Base-by-base conservation (phyloP, 2,329 filamentous ascomycete species). In the Cercospora zeae-maydis region DNA sequence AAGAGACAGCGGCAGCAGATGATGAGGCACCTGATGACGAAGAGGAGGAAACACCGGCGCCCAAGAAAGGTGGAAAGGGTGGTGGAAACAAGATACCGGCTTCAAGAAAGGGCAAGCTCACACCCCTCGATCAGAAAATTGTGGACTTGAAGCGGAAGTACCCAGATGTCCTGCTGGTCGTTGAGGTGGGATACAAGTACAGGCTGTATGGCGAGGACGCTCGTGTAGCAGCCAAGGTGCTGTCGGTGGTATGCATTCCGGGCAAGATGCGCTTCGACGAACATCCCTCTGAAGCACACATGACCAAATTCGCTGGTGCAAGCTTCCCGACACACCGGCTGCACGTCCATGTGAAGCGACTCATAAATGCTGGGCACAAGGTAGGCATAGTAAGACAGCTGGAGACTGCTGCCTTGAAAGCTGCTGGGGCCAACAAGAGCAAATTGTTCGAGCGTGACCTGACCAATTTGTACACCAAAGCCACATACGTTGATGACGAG, bases 141-240 rank as follows among this genome's bases (percentile, higher is more conserved):
- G 83, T 99, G 5, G 93, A 96, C 16, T 96, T 99, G 76, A 99
- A 99, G 79, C 84, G 87, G 64, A 91, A 93, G 70, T 88, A 98
- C 74, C 84, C 92, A 79, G 95, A 98, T 74, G 95, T 93, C 0
- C 72, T 99, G 19, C 82, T 99, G 59, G 90, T 98, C 11, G 88
- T 98, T 58, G 93, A 99, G 75, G 95, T 98, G 8, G 95, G 95
- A 56, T 99, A 99, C 79, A 99, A 99, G 75, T 99, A 96, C 78
- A 88, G 90, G 34, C 96, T 99, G 79, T 96, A 96, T 73, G 95
- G 95, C 10, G 93, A 98, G 72, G 95, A 99, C 79, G 95, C 95
- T 8, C 86, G 92, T 58, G 85, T 87, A 59, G 95, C 93, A 4
- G 91, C 93, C 11, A 96, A 93, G 75, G 92, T 93, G 75, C 82